phyloP scores from a whole-genome alignment of 176 grass and related monocot genomes.

The Alloteropsis semialata region DNA sequence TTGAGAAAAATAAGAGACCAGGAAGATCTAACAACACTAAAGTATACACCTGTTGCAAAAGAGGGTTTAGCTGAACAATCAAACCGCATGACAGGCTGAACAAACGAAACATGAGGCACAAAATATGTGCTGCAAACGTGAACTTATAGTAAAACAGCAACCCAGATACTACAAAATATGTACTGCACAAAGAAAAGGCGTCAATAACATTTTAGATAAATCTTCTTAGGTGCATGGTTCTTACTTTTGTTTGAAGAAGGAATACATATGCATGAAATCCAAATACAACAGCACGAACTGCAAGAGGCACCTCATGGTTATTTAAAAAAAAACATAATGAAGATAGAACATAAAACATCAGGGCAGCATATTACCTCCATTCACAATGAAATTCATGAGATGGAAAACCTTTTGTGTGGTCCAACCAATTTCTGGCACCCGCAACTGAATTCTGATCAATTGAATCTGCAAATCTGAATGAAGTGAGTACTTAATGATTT shows the following conservation, averaged over 20 bases:
- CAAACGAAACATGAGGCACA: not conserved
- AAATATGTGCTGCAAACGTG: not conserved
- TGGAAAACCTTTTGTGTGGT: conserved; percentile 95
- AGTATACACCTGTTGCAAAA: conserved; percentile 62
- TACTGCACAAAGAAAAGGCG: not conserved
- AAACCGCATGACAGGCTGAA: not conserved
- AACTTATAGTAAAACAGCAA: not conserved
- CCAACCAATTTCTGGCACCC: conserved; percentile 88
- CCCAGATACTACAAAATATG: not conserved
- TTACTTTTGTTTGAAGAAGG: conserved; percentile 65
- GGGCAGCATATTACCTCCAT: conserved; percentile 54
- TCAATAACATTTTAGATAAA: not conserved
- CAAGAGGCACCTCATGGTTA: conserved; percentile 30
- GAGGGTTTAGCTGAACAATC: conserved; percentile 1
- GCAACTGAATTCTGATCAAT: conserved; percentile 75
- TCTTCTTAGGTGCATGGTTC: conserved; percentile 10
- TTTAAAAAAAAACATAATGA: not conserved
- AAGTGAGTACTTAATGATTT: not conserved
- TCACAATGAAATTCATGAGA: conserved; percentile 92
- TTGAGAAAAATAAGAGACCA: conserved; percentile 89
- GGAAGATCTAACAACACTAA: conserved; percentile 70
- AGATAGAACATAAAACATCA: conserved; percentile 1
- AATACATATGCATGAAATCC: conserved; percentile 72
- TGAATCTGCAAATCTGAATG: conserved; percentile 57
- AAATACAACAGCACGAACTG: conserved; percentile 75